Conservation (phyloP, 1,139 yeast species). For the Geotrichum candidum region DNA sequence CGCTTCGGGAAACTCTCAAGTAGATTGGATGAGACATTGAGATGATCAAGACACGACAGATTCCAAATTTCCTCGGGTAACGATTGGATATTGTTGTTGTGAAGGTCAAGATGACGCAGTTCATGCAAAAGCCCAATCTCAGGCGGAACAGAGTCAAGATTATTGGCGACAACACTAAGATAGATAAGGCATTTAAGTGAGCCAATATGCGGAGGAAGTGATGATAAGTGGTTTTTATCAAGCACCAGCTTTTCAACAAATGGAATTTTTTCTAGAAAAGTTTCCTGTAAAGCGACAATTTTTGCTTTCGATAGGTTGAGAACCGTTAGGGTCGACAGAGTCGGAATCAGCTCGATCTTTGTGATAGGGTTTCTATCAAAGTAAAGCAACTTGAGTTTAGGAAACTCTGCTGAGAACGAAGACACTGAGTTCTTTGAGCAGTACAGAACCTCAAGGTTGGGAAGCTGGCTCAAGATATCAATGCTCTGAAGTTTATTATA, state of each 20-base stretch:
- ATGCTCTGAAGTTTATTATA: slow-evolving; percentile 65
- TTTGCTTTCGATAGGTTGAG: slow-evolving; percentile 79
- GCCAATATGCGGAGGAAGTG: slow-evolving; percentile 67
- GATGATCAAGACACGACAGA: slow-evolving; percentile 48
- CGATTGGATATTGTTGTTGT: slow-evolving; percentile 71
- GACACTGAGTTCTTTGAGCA: slow-evolving; percentile 76
- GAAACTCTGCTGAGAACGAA: slow-evolving; percentile 50
- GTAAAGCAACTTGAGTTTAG: slow-evolving; percentile 36
- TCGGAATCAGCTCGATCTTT: slow-evolving; percentile 56
- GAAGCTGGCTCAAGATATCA: slow-evolving; percentile 56
- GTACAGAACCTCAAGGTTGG: slow-evolving; percentile 63
- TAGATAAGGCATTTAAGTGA: slow-evolving; percentile 52
- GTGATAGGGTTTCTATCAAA: slow-evolving; percentile 78
- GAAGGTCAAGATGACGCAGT: slow-evolving; percentile 70
- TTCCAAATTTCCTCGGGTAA: slow-evolving; percentile 68
- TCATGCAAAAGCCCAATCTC: slow-evolving; percentile 56
- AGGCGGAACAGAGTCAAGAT: slow-evolving; percentile 65
- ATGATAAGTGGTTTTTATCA: slow-evolving; percentile 77
- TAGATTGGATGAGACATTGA: slow-evolving; percentile 79
- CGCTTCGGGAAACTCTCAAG: slow-evolving; percentile 57
- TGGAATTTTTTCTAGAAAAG: slow-evolving; percentile 56
- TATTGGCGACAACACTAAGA: slow-evolving; percentile 69
- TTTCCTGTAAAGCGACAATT: slow-evolving; percentile 63
- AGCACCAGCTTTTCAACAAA: slow-evolving; percentile 68
- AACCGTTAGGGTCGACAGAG: slow-evolving; percentile 55